Conservation (phyloP, 2,329 filamentous ascomycete genomes). For the Coniochaeta sp. region DNA sequence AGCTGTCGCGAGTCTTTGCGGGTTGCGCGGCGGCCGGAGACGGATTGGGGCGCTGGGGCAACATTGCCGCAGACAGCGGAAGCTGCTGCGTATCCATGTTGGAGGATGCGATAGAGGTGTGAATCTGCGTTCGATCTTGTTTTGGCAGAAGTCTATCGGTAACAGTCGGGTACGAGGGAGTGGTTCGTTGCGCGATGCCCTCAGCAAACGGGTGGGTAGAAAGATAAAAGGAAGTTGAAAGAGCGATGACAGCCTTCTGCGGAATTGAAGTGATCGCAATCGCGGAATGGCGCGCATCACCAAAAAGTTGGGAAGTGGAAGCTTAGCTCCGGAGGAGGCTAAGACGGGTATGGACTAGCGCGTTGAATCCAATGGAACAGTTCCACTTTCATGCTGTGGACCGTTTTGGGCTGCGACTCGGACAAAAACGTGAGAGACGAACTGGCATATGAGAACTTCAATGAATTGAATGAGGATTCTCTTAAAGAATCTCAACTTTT, state of each 20-base stretch:
- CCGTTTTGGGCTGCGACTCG: no score
- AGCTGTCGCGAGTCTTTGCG: slow-evolving; percentile 39
- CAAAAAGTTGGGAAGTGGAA: not conserved
- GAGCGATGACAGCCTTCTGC: not conserved
- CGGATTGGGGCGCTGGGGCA: slow-evolving; percentile 8
- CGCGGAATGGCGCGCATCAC: slow-evolving; percentile 1
- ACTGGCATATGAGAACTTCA: no score
- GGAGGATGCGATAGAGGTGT: no score
- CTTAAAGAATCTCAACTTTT: no score
- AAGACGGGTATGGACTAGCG: not conserved
- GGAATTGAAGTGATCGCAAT: not conserved
- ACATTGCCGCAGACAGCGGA: not conserved
- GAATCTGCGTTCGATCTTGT: no score
- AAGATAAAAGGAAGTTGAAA: not conserved
- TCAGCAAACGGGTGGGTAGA: not conserved
- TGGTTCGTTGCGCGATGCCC: not conserved
- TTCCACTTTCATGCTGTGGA: not conserved
- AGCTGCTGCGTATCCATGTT: slow-evolving; percentile 5
- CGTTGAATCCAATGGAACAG: not conserved
- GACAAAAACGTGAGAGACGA: no score
- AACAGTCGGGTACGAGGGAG: no score
- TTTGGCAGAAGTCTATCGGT: no score
- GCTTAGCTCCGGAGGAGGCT: not conserved
- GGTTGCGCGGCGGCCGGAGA: slow-evolving; percentile 12
- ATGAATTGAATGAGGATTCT: no score